These are phyloP conservation scores for Dendrobium officinale DNA, from an alignment of 106 monocot species.

Conservation along the genomic window DNA sequence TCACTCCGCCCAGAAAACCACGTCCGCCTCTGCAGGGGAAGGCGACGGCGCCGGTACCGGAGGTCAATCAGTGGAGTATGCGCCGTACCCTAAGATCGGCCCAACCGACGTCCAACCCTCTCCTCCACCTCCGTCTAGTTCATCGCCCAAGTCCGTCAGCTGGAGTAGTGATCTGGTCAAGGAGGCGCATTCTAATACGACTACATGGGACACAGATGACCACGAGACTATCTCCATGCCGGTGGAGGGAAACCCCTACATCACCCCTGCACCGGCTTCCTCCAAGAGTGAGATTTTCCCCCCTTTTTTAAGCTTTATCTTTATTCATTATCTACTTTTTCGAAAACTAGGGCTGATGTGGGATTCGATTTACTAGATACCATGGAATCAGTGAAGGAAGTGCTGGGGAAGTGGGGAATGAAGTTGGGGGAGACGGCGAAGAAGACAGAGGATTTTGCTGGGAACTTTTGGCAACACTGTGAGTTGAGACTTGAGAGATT, in stretches of 20 bases:
- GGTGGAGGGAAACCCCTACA: neutral
- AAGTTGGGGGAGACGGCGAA: conserved; percentile 27
- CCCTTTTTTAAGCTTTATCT: neutral
- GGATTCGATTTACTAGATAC: conserved; percentile 5
- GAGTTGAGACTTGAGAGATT: conserved; percentile 10
- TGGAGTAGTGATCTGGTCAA: conserved; percentile 10
- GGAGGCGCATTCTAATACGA: neutral
- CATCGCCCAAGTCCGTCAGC: conserved; percentile 7
- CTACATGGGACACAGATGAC: neutral
- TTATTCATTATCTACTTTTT: neutral
- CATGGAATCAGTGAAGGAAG: conserved; percentile 21
- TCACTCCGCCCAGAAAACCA: neutral
- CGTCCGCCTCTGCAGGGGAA: neutral
- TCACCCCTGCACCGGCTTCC: neutral
- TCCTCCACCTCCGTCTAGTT: conserved; percentile 1
- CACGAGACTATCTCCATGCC: neutral
- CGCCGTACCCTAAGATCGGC: neutral
- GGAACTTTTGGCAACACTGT: conserved; percentile 30
- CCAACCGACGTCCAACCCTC: neutral
- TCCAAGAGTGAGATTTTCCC: conserved; percentile 5
- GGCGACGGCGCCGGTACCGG: neutral
- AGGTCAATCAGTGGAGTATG: neutral
- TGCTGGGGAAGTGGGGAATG: conserved; percentile 26
- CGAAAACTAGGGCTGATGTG: neutral
- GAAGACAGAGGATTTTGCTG: conserved; percentile 27